Conservation (phyloP, 176 grass and related monocot genomes). For the Oryza rufipogon region DNA sequence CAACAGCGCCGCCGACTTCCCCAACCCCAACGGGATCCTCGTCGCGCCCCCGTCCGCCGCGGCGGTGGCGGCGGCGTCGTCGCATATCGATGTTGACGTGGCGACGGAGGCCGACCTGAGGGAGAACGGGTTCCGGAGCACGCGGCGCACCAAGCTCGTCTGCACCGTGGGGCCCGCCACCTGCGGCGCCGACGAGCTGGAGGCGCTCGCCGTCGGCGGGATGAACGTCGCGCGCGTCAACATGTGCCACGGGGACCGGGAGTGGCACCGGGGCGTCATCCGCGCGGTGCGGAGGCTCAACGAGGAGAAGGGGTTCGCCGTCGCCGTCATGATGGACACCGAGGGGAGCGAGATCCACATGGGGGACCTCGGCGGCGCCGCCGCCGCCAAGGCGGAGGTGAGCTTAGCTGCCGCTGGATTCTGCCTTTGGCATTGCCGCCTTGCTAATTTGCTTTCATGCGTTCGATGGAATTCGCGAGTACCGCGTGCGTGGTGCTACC, state of each 20-base stretch:
- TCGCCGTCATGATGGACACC: slow-evolving; percentile 98
- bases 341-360: slow-evolving; percentile 99
- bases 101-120: slow-evolving; percentile 84
- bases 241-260: slow-evolving; percentile 92
- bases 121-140: slow-evolving; percentile 96
- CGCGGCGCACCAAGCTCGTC: slow-evolving; percentile 93
- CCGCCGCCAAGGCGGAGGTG: slow-evolving; percentile 89
- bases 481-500: background rate
- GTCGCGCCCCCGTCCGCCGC: background rate
- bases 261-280: slow-evolving; percentile 83
- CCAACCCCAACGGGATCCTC: slow-evolving; percentile 50
- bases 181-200: slow-evolving; percentile 69
- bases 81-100: slow-evolving; percentile 57
- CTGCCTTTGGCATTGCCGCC: background rate
- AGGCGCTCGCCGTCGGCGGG: slow-evolving; percentile 90
- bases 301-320: slow-evolving; percentile 88
- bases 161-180: slow-evolving; percentile 92
- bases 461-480: background rate
- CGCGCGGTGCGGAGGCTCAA: slow-evolving; percentile 77
- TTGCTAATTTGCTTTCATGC: background rate
- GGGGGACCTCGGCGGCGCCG: slow-evolving; percentile 86
- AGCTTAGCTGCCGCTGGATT: background rate
- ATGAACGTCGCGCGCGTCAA: slow-evolving; percentile 92
- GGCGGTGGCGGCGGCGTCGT: slow-evolving; percentile 2
- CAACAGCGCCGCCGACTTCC: slow-evolving; percentile 21